These are phyloP conservation scores for Zygoascus hellenicus DNA, from an alignment of 1,139 yeast genomes.

Conservation along the genomic window DNA sequence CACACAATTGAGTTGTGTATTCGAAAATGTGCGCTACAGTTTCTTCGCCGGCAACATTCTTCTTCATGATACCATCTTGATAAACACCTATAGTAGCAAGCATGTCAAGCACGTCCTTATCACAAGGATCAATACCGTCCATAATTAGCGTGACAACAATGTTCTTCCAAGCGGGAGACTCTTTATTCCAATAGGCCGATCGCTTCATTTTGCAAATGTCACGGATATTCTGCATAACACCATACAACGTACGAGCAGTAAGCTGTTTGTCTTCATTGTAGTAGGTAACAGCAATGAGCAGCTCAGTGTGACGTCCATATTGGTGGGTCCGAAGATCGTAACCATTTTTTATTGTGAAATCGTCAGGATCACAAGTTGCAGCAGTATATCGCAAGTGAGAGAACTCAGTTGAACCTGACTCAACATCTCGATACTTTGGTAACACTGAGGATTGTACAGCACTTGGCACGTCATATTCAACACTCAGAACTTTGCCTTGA, in stretches of 20 bases:
- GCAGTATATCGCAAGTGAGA: constrained; percentile 72
- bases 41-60: constrained; percentile 77
- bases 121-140: constrained; percentile 90
- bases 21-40: constrained; percentile 91
- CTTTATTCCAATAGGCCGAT: constrained; percentile 47
- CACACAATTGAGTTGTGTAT: constrained; percentile 63
- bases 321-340: constrained; percentile 72
- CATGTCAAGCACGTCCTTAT: constrained; percentile 74
- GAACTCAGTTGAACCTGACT: constrained; percentile 62
- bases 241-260: constrained; percentile 85
- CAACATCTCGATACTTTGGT: constrained; percentile 52
- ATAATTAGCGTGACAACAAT: constrained; percentile 85
- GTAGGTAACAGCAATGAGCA: constrained; percentile 85
- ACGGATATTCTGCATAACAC: constrained; percentile 85
- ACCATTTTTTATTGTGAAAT: constrained; percentile 58
- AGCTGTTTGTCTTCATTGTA: constrained; percentile 88
- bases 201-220: constrained; percentile 70
- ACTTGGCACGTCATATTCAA: constrained; percentile 72
- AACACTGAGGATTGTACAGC: constrained; percentile 56
- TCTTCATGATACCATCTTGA: constrained; percentile 91
- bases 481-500: constrained; percentile 64
- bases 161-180: constrained; percentile 95
- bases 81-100: constrained; percentile 90
- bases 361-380: constrained; percentile 76
- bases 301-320: constrained; percentile 76